Conservation (phyloP, 2,329 filamentous ascomycete genomes). For the Mycogone perniciosa region DNA sequence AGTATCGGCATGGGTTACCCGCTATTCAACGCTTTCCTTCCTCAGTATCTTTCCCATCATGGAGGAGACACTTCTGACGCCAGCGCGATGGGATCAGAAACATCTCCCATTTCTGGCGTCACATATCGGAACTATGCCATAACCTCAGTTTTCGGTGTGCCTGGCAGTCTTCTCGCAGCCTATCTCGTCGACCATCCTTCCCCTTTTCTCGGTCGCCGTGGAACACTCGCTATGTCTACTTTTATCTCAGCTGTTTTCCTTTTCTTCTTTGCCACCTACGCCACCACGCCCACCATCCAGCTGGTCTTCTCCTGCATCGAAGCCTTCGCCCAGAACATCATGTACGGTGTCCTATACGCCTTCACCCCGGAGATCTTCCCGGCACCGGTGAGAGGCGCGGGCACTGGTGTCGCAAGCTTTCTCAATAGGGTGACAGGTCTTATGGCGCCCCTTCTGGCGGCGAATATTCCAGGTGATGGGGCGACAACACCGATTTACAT, state of each 20-base stretch:
- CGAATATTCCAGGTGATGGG: slow-evolving; percentile 51
- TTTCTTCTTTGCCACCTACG: slow-evolving; percentile 59
- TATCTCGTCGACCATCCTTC: slow-evolving; percentile 62
- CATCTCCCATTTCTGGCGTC: slow-evolving; percentile 35
- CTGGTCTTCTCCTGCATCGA: slow-evolving; percentile 62
- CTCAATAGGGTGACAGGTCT: slow-evolving; percentile 63
- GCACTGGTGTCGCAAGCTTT: slow-evolving; percentile 65
- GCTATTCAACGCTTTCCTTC: slow-evolving; percentile 85
- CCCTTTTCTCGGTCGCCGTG: slow-evolving; percentile 60
- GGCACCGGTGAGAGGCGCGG: slow-evolving; percentile 63
- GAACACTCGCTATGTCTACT: slow-evolving; percentile 63
- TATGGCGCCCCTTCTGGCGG: slow-evolving; percentile 62
- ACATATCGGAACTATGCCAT: slow-evolving; percentile 80
- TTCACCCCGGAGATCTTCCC: slow-evolving; percentile 75
- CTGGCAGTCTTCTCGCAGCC: slow-evolving; percentile 68
- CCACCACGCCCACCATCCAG: slow-evolving; percentile 50
- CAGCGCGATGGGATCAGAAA: slow-evolving; percentile 24
- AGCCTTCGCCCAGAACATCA: slow-evolving; percentile 68
- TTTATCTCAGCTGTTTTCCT: slow-evolving; percentile 62
- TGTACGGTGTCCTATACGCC: slow-evolving; percentile 71
- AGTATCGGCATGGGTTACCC: slow-evolving; percentile 83
- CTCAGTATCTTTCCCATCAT: slow-evolving; percentile 66
- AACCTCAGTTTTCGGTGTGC: slow-evolving; percentile 68
- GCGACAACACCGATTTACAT: slow-evolving; percentile 53
- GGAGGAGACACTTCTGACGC: slow-evolving; percentile 18